phyloP scores from a whole-genome alignment of 345 rosid species.

The Geranium rotundifolium region DNA sequence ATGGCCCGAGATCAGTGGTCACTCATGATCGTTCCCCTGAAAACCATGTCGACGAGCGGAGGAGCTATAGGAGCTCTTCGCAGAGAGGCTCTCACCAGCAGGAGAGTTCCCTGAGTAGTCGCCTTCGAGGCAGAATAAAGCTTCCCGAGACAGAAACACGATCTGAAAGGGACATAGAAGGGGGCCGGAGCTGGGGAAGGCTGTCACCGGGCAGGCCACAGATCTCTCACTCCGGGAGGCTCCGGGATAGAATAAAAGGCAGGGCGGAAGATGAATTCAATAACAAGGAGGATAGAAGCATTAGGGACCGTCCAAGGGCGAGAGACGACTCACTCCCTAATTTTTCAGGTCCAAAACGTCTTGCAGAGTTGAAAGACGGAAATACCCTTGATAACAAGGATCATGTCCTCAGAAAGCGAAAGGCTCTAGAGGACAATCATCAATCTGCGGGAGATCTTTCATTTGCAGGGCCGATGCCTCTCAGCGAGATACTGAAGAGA shows the following conservation, averaged over 20 bases:
- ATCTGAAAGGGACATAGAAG: constrained; percentile 38
- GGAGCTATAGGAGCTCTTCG: constrained; percentile 29
- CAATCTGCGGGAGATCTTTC: constrained; percentile 36
- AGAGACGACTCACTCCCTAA: constrained; percentile 23
- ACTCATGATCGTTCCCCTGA: constrained; percentile 39
- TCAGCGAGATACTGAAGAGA: constrained; percentile 76
- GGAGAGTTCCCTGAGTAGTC: constrained; percentile 45
- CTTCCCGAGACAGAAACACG: constrained; percentile 42
- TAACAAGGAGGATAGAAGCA: constrained; percentile 24
- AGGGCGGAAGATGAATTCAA: constrained; percentile 35
- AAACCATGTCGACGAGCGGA: constrained; percentile 31
- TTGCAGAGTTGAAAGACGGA: constrained; percentile 44
- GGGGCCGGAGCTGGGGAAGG: constrained; percentile 40
- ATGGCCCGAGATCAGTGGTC: constrained; percentile 62
- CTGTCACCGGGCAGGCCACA: no score
- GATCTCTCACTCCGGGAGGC: constrained; percentile 34
- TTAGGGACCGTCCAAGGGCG: constrained; percentile 25
- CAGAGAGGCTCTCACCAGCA: constrained; percentile 30
- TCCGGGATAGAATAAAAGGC: constrained; percentile 51
- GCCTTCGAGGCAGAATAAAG: constrained; percentile 76
- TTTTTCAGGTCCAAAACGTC: constrained; percentile 51
- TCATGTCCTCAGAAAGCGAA: constrained; percentile 38
- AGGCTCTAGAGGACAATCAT: constrained; percentile 31
- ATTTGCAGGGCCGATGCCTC: constrained; percentile 79
- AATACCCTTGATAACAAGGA: constrained; percentile 25